phyloP scores from a whole-genome alignment of 2,329 filamentous ascomycete species.

The Colletotrichum tropicale region DNA sequence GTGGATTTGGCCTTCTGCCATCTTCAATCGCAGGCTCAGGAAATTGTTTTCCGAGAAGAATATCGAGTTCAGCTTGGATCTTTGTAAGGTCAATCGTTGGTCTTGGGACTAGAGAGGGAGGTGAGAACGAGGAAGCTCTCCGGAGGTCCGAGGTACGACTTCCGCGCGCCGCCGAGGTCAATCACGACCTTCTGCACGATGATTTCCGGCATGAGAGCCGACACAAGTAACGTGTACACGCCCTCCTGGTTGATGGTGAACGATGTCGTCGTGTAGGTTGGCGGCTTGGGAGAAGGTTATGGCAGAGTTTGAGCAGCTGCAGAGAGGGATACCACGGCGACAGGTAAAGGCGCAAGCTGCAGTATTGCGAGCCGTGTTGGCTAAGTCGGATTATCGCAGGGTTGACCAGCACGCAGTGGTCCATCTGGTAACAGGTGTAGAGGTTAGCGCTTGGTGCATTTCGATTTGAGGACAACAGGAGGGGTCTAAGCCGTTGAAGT shows the following conservation, averaged over 20 bases:
- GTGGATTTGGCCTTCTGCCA: background rate
- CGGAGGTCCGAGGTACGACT: constrained; percentile 61
- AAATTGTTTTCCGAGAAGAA: background rate
- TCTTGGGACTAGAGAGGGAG: background rate
- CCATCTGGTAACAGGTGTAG: background rate
- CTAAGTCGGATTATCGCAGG: background rate
- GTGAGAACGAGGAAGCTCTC: constrained; percentile 51
- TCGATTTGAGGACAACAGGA: background rate
- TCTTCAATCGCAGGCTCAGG: background rate
- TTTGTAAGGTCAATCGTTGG: background rate
- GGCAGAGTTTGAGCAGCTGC: background rate
- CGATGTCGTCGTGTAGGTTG: constrained; percentile 43
- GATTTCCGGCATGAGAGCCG: constrained; percentile 56
- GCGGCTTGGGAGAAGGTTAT: background rate
- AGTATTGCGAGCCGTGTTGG: background rate
- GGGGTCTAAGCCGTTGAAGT: background rate
- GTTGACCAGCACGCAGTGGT: background rate
- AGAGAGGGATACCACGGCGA: background rate
- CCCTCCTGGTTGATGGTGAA: constrained; percentile 46
- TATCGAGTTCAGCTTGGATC: background rate
- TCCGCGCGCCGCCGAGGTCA: constrained; percentile 57
- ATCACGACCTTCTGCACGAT: constrained; percentile 62
- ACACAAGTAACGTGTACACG: constrained; percentile 53
- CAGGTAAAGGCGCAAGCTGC: background rate
- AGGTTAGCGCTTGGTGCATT: background rate